A percentile compares a stretch with the other conserved stretches of the same genome.
Evolutionary conservation across 345 rosid species (phyloP).

Genomic region (Eucalyptus globulus): DNA sequence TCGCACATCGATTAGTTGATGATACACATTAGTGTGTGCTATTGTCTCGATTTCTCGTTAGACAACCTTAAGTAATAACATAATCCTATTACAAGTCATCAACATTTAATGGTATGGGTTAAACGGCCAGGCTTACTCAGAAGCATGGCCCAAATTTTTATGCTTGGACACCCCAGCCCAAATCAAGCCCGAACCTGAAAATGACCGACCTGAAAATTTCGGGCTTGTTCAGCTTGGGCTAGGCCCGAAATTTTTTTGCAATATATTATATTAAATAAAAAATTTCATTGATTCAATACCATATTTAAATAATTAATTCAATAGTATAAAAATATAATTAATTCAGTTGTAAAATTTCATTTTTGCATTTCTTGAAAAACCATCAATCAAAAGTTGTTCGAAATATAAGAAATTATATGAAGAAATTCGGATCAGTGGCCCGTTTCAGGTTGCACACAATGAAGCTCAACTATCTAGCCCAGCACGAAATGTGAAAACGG

Average conservation of each 20-base stretch:
- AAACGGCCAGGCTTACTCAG: not conserved
- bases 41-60: not conserved
- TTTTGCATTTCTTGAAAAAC: not conserved
- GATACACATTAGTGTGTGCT: not conserved
- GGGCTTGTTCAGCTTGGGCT: not conserved
- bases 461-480: not conserved
- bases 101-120: not conserved
- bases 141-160: not conserved
- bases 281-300: not conserved
- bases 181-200: not conserved
- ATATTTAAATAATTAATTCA: not conserved
- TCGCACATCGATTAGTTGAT: not conserved
- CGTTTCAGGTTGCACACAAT: not conserved
- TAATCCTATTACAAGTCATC: not conserved
- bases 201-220: not conserved
- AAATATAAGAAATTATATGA: not conserved
- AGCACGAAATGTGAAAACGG: not conserved
- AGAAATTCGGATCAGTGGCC: not conserved
- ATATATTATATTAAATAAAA: not conserved
- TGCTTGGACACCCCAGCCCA: not conserved
- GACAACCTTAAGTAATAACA: not conserved
- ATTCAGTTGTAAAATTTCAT: not conserved
- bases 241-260: not conserved
- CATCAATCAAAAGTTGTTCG: not conserved
- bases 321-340: not conserved